phyloP scores from a whole-genome alignment of 768 basidiomycete genomes.

The Boletus fagicola region DNA sequence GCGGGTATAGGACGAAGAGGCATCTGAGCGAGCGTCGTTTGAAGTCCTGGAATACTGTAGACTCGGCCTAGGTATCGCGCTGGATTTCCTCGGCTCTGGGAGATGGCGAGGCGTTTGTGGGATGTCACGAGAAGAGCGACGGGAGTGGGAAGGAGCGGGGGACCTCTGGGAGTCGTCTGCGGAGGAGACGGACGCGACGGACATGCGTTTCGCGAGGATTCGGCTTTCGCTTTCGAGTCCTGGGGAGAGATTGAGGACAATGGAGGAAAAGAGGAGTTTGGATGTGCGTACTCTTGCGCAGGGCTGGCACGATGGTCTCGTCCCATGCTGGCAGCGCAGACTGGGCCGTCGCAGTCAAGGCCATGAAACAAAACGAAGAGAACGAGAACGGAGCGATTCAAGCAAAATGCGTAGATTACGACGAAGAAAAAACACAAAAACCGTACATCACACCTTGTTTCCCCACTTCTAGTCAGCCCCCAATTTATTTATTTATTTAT shows the following conservation, averaged over 20 bases:
- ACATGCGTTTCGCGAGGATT: constrained; percentile 73
- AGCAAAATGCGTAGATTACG: constrained; percentile 3
- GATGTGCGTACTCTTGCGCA: constrained; percentile 64
- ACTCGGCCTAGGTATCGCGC: constrained; percentile 50
- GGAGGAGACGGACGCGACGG: constrained; percentile 65
- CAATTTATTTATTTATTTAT: neutral
- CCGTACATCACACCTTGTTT: neutral
- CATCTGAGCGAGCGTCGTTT: constrained; percentile 21
- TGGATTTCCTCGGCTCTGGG: constrained; percentile 35
- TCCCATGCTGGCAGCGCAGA: constrained; percentile 62
- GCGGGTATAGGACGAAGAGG: constrained; percentile 25
- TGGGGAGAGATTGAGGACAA: constrained; percentile 28
- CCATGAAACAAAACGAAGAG: constrained; percentile 31
- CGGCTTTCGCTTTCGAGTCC: constrained; percentile 81
- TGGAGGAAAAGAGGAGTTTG: neutral
- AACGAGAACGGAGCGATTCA: neutral
- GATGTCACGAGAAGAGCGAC: constrained; percentile 23
- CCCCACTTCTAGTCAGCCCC: constrained; percentile 8
- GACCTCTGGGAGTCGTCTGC: constrained; percentile 41
- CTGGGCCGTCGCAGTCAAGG: constrained; percentile 41
- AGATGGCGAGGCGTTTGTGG: constrained; percentile 17
- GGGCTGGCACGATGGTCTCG: constrained; percentile 76
- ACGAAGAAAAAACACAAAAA: neutral
- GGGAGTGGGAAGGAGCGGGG: constrained; percentile 18
- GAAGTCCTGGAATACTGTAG: constrained; percentile 38